Conservation (phyloP, 441 rosid species). For the Viola pubescens region DNA sequence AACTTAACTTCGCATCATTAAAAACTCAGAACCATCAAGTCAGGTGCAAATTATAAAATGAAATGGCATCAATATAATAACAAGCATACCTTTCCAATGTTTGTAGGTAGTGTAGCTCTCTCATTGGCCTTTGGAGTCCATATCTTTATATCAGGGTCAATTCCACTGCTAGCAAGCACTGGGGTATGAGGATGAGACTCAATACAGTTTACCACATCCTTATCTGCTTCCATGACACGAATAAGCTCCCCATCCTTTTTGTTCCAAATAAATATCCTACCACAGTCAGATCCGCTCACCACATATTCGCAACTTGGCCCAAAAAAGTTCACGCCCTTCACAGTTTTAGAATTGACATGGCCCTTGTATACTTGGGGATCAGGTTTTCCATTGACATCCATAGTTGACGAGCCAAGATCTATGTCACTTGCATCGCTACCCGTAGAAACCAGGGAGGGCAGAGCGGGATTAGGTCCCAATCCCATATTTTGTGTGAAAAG, state of each 20-base stretch:
- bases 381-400: slow-evolving; percentile 21
- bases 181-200: slow-evolving; percentile 70
- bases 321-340: slow-evolving; percentile 76
- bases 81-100: slow-evolving; percentile 59
- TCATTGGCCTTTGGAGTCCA: slow-evolving; percentile 70
- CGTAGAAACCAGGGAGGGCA: slow-evolving; percentile 30
- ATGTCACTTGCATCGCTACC: slow-evolving; percentile 27
- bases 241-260: slow-evolving; percentile 65
- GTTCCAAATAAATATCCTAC: slow-evolving; percentile 85
- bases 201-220: slow-evolving; percentile 63
- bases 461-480: slow-evolving; percentile 47
- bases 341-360: slow-evolving; percentile 61
- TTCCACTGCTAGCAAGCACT: slow-evolving; percentile 81
- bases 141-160: slow-evolving; percentile 69
- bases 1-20: background rate
- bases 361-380: slow-evolving; percentile 72
- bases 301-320: slow-evolving; percentile 87
- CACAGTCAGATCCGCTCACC: slow-evolving; percentile 92
- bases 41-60: background rate
- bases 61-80: background rate
- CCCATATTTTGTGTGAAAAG: slow-evolving; percentile 71
- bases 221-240: slow-evolving; percentile 76
- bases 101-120: slow-evolving; percentile 56
- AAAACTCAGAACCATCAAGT: background rate
- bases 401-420: slow-evolving; percentile 22